phyloP scores from a whole-genome alignment of 2,329 filamentous ascomycete species.

The Fusarium sp. region DNA sequence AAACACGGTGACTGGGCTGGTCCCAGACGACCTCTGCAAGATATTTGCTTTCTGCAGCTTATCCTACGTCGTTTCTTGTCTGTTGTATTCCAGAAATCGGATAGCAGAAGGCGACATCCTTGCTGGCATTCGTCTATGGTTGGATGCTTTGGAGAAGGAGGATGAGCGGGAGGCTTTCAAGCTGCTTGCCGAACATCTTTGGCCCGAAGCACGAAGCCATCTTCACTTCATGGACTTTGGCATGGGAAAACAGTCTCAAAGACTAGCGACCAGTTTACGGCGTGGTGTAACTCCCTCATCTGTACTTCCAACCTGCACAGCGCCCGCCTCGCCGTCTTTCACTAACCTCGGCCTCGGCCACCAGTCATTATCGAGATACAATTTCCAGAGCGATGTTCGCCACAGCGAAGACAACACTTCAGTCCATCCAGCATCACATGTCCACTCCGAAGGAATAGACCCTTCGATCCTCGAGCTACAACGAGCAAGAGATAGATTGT shows the following conservation, averaged over 20 bases:
- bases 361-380: background rate
- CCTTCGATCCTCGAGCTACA: background rate
- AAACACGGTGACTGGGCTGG: slow-evolving; percentile 15
- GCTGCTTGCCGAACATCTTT: slow-evolving; percentile 10
- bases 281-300: background rate
- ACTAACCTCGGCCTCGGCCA: rapidly evolving
- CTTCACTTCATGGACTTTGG: slow-evolving; percentile 7
- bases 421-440: no score
- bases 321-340: background rate
- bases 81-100: background rate
- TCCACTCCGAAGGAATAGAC: background rate
- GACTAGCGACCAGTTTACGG: rapidly evolving
- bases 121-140: slow-evolving; percentile 29
- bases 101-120: slow-evolving; percentile 18
- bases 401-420: background rate
- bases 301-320: rapidly evolving
- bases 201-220: slow-evolving; percentile 30
- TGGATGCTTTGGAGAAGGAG: slow-evolving; percentile 6
- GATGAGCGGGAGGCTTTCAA: slow-evolving; percentile 28
- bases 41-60: slow-evolving; percentile 40
- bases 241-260: background rate
- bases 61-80: slow-evolving; percentile 33
- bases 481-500: background rate
- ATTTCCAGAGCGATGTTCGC: background rate
- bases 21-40: slow-evolving; percentile 2